Evolutionary conservation across 2,329 filamentous ascomycete genomes (phyloP).

Genomic region (Fonsecaea multimorphosa): DNA sequence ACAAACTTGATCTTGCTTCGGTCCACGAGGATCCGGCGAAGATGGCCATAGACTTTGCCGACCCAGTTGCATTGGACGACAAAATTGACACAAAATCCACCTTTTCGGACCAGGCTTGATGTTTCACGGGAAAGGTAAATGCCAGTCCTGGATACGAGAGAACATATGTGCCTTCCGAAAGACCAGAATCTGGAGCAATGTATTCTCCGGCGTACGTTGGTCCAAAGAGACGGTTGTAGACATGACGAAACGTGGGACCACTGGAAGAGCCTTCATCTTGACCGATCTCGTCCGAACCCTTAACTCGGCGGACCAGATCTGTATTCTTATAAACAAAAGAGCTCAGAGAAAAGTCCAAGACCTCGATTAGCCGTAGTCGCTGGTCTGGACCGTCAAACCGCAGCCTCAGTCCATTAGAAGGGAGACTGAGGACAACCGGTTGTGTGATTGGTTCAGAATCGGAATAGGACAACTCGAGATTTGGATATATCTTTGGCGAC

Average conservation of each 20-base stretch:
- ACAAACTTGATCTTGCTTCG: conserved; percentile 76
- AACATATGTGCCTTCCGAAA: conserved; percentile 76
- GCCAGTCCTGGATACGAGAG: conserved; percentile 94
- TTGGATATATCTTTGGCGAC: conserved; percentile 80
- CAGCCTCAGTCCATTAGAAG: conserved; percentile 84
- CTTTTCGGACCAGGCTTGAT: conserved; percentile 73
- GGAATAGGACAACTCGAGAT: conserved; percentile 82
- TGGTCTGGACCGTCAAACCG: conserved; percentile 95
- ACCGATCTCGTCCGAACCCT: conserved; percentile 50
- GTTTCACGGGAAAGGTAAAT: conserved; percentile 83
- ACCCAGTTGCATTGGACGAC: conserved; percentile 75
- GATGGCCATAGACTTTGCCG: conserved; percentile 85
- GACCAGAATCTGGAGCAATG: conserved; percentile 65
- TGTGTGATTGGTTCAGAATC: conserved; percentile 74
- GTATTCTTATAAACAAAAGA: conserved; percentile 81
- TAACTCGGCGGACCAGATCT: conserved; percentile 71
- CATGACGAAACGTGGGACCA: conserved; percentile 82
- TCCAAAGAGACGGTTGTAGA: conserved; percentile 92
- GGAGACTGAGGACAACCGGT: conserved; percentile 76
- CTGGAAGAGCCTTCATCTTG: conserved; percentile 46
- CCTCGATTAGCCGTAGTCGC: conserved; percentile 85
- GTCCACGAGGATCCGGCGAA: conserved; percentile 92
- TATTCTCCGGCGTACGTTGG: conserved; percentile 95
- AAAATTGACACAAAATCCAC: conserved; percentile 85
- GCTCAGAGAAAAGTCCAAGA: conserved; percentile 86